A percentile compares a stretch with the other conserved stretches of the same genome.
Conservation (phyloP, 1,284 basidiomycete genomes). For the Irpex sp. region DNA sequence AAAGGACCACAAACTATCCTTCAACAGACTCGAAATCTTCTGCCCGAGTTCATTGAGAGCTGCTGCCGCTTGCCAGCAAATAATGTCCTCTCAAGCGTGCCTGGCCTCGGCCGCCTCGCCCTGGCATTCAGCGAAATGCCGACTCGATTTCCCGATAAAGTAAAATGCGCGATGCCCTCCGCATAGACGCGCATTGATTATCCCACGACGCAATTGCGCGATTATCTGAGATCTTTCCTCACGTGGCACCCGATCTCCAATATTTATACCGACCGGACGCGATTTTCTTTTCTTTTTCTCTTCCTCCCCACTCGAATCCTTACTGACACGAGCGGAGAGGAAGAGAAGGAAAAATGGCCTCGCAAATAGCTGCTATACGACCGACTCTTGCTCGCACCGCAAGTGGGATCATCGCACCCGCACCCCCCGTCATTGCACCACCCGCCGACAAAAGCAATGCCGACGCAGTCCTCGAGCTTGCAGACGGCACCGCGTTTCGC, state of each 20-base stretch:
- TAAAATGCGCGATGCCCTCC: no score
- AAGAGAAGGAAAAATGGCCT: slow-evolving; percentile 38
- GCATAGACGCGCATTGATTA: background rate
- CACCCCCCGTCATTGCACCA: slow-evolving; percentile 49
- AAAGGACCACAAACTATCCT: background rate
- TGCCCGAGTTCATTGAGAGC: background rate
- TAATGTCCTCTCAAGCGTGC: no score
- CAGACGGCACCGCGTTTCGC: slow-evolving; percentile 84
- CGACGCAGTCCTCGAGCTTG: slow-evolving; percentile 83
- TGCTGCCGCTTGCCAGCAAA: no score
- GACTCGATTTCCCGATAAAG: no score
- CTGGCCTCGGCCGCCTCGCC: no score
- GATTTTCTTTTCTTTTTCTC: slow-evolving; percentile 29
- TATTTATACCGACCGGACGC: background rate
- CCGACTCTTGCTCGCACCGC: slow-evolving; percentile 43
- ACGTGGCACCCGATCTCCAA: background rate
- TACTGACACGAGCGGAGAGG: slow-evolving; percentile 46
- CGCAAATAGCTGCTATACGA: slow-evolving; percentile 31
- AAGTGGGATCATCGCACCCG: slow-evolving; percentile 37
- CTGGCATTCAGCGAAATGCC: no score
- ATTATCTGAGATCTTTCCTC: background rate
- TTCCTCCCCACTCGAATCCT: slow-evolving; percentile 40
- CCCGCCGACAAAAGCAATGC: slow-evolving; percentile 25
- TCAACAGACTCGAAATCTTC: background rate
- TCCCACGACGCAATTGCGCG: background rate